These are phyloP conservation scores for Calonectria crousiana DNA, from an alignment of 2,329 filamentous ascomycete genomes.

Conservation along the genomic window DNA sequence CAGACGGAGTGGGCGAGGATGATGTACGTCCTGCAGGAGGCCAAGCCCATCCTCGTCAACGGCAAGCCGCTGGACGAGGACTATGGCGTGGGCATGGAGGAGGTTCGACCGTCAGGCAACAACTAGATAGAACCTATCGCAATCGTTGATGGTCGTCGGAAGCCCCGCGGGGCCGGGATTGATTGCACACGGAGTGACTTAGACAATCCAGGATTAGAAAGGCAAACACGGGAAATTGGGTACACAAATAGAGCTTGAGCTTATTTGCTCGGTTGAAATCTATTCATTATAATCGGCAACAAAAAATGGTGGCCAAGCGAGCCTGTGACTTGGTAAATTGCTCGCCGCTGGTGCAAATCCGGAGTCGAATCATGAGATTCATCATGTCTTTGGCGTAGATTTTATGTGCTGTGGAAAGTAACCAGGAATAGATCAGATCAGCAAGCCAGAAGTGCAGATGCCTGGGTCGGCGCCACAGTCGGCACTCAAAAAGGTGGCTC, in stretches of 20 bases:
- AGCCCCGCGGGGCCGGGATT: conserved; percentile 1
- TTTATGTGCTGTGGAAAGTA: neutral
- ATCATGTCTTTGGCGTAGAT: neutral
- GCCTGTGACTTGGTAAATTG: neutral
- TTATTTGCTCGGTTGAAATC: neutral
- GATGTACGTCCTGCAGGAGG: conserved; percentile 52
- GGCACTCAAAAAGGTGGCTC: neutral
- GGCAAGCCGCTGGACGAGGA: conserved; percentile 31
- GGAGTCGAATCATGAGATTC: neutral
- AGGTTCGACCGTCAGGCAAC: conserved; percentile 24
- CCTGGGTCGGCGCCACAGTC: conserved; percentile 2
- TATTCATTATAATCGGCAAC: neutral
- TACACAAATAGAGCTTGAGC: conserved; percentile 14
- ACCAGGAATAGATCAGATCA: neutral
- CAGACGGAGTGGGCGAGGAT: conserved; percentile 59
- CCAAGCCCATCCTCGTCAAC: neutral
- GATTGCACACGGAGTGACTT: neutral
- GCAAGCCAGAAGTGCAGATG: neutral
- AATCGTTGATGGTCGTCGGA: neutral
- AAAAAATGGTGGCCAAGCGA: neutral
- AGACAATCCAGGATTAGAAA: neutral
- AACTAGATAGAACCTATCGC: neutral
- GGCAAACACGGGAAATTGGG: conserved; percentile 20
- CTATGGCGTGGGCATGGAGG: conserved; percentile 25
- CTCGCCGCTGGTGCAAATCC: neutral